Evolutionary conservation across 2,329 filamentous ascomycete genomes (phyloP).

Genomic region (Colletotrichum sp.): DNA sequence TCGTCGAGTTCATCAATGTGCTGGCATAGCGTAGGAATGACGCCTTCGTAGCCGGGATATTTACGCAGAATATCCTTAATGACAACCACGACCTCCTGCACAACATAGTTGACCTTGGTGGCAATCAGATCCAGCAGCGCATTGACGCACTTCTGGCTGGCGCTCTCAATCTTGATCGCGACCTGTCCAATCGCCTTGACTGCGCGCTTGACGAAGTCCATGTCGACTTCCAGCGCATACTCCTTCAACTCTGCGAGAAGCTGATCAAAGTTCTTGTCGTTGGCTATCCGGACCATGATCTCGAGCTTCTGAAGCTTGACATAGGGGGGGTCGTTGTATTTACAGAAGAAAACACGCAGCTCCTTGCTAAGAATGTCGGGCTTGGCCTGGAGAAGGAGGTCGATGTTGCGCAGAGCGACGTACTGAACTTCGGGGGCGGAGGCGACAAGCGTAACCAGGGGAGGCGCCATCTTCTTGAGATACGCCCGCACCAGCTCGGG

Average conservation of each 20-base stretch:
- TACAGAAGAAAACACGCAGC: slow-evolving; percentile 98
- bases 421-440: slow-evolving; percentile 98
- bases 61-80: slow-evolving; percentile 99
- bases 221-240: slow-evolving; percentile 97
- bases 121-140: slow-evolving; percentile 92
- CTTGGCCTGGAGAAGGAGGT: slow-evolving; percentile 92
- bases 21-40: slow-evolving; percentile 94
- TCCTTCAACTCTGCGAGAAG: slow-evolving; percentile 94
- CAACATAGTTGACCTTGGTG: slow-evolving; percentile 98
- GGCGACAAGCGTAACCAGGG: slow-evolving; percentile 90
- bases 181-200: slow-evolving; percentile 97
- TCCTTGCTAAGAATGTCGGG: slow-evolving; percentile 97
- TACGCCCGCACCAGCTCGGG: slow-evolving; percentile 83
- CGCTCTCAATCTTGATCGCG: slow-evolving; percentile 96
- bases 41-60: slow-evolving; percentile 96
- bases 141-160: slow-evolving; percentile 95
- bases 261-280: slow-evolving; percentile 95
- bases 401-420: slow-evolving; percentile 94
- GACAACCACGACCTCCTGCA: slow-evolving; percentile 97
- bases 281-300: slow-evolving; percentile 99
- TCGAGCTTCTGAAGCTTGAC: slow-evolving; percentile 97
- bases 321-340: slow-evolving; percentile 98
- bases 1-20: slow-evolving; percentile 98
- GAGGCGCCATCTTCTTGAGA: slow-evolving; percentile 98
- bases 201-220: slow-evolving; percentile 95